These are phyloP conservation scores for Saccharomycopsis schoenii DNA, from an alignment of 805 yeast species.

Conservation along the genomic window DNA sequence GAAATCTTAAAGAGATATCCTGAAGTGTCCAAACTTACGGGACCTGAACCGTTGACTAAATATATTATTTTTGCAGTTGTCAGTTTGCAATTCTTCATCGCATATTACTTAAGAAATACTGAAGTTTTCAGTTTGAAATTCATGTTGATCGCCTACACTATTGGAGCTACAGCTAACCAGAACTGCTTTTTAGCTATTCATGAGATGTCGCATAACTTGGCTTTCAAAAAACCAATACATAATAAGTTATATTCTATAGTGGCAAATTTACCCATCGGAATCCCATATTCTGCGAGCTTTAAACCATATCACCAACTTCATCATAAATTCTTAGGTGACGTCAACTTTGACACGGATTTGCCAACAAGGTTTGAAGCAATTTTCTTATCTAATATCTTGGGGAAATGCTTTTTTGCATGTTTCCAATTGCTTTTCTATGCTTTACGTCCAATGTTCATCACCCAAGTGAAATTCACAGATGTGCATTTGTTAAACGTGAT, in stretches of 20 bases:
- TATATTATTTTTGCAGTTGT: constrained; percentile 63
- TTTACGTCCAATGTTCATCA: constrained; percentile 77
- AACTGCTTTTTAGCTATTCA: constrained; percentile 82
- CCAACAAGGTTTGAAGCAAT: constrained; percentile 76
- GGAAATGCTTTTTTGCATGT: constrained; percentile 84
- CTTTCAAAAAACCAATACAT: constrained; percentile 67
- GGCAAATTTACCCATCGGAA: constrained; percentile 77
- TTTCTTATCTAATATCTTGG: constrained; percentile 63
- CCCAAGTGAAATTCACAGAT: constrained; percentile 62
- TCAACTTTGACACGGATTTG: constrained; percentile 72
- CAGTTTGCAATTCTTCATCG: constrained; percentile 52
- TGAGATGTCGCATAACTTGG: constrained; percentile 77
- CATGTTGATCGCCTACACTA: constrained; percentile 54
- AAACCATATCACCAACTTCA: constrained; percentile 85
- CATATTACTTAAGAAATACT: constrained; percentile 50
- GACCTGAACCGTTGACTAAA: constrained; percentile 80
- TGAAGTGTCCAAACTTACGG: constrained; percentile 67
- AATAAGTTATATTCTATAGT: constrained; percentile 71
- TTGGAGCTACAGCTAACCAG: constrained; percentile 83
- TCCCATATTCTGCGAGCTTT: constrained; percentile 82
- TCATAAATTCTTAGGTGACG: constrained; percentile 85
- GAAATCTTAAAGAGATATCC: constrained; percentile 68
- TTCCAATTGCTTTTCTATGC: constrained; percentile 88
- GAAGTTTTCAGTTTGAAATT: constrained; percentile 44
- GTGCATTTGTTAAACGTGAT: constrained; percentile 59